Conservation (phyloP, 1,139 yeast species). For the Dujonia santamariae region DNA sequence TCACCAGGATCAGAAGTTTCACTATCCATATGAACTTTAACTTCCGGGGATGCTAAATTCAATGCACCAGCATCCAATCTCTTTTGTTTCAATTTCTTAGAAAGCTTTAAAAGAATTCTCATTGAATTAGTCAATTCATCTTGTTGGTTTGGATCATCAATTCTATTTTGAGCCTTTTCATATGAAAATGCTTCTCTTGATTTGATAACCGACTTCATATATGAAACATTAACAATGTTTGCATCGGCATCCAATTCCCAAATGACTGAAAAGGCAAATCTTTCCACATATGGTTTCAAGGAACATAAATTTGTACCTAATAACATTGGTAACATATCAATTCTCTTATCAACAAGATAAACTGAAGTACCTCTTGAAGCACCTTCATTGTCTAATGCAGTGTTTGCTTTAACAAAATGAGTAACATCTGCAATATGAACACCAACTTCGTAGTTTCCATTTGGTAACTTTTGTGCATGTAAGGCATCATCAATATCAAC, state of each 20-base stretch:
- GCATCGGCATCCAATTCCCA: conserved; percentile 94
- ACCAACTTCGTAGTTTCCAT: conserved; percentile 95
- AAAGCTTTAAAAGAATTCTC: conserved; percentile 73
- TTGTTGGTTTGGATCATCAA: conserved; percentile 72
- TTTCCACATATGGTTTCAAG: conserved; percentile 88
- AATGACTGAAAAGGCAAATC: conserved; percentile 92
- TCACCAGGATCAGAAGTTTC: conserved; percentile 97
- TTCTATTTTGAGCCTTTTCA: conserved; percentile 87
- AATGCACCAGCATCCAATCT: conserved; percentile 95
- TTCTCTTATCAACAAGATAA: conserved; percentile 96
- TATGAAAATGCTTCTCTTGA: conserved; percentile 96
- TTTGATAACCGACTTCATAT: conserved; percentile 82
- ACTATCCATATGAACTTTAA: conserved; percentile 93
- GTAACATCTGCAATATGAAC: conserved; percentile 99
- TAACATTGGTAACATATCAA: conserved; percentile 96
- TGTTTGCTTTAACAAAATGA: conserved; percentile 90
- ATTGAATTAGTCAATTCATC: conserved; percentile 89
- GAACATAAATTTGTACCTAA: conserved; percentile 97
- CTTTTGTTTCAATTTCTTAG: conserved; percentile 80
- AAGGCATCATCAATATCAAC: conserved; percentile 99
- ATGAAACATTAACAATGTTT: conserved; percentile 76
- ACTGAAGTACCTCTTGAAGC: conserved; percentile 97
- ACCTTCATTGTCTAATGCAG: conserved; percentile 93
- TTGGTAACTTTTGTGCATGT: conserved; percentile 80
- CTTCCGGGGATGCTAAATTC: conserved; percentile 96